phyloP scores from a whole-genome alignment of 2,329 filamentous ascomycete genomes.

The Phaeomoniella chlamydospora region DNA sequence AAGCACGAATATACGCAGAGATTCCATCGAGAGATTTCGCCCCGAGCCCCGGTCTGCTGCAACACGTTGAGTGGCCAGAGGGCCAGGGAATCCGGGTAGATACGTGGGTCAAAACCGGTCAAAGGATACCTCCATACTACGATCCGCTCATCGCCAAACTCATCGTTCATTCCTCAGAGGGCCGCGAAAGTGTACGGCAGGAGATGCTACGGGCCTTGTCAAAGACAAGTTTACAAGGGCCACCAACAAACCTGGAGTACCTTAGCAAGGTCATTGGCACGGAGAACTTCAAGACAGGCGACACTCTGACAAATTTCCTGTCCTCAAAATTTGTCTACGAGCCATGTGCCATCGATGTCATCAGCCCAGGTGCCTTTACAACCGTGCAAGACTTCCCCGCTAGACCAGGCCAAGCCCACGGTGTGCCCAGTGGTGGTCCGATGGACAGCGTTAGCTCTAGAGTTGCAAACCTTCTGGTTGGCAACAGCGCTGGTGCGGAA shows the following conservation, averaged over 20 bases:
- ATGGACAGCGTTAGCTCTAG: constrained; percentile 47
- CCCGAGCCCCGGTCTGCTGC: constrained; percentile 44
- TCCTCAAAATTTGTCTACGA: constrained; percentile 30
- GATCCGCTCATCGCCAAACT: constrained; percentile 44
- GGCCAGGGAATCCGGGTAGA: constrained; percentile 39
- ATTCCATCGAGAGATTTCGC: constrained; percentile 44
- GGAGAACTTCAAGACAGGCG: constrained; percentile 29
- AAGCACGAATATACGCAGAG: constrained; percentile 41
- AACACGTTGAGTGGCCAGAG: constrained; percentile 41
- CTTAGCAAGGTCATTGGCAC: constrained; percentile 34
- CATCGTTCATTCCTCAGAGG: constrained; percentile 34
- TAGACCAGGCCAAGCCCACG: constrained; percentile 40
- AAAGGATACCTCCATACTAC: constrained; percentile 42
- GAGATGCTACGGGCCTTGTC: constrained; percentile 28
- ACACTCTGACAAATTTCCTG: constrained; percentile 44
- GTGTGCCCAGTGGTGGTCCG: constrained; percentile 44
- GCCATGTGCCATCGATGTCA: constrained; percentile 39
- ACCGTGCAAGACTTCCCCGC: constrained; percentile 45
- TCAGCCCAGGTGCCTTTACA: constrained; percentile 42
- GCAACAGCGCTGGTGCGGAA: constrained; percentile 37
- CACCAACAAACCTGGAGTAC: constrained; percentile 44
- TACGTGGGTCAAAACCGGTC: constrained; percentile 47
- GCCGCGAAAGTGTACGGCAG: constrained; percentile 27
- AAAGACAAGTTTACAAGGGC: constrained; percentile 34
- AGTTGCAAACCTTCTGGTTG: constrained; percentile 45